Evolutionary conservation across 179 eudicot species (phyloP), one percentile per base, ranked within the genome.

Genomic region (Silene vulgaris): DNA sequence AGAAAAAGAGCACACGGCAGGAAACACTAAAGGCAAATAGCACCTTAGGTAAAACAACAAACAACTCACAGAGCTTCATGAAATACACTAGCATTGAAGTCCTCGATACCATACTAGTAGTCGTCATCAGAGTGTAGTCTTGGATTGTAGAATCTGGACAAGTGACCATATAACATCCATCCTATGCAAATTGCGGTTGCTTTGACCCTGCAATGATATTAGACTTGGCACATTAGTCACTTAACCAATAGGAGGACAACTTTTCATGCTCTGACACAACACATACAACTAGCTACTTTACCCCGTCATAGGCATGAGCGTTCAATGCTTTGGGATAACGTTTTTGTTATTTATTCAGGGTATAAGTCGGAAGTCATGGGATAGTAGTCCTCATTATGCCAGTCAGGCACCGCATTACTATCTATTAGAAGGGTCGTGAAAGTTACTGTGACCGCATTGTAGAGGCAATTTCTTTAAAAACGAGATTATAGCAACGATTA

Each of bases 91-190:
- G 50, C 17, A 19, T 23, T 3, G 52, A 73, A 62, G 37, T 56
- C 35, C 14, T 35, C 29, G 32, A 56, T 35, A 64, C 19, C 74
- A n/a, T 64, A 65, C 64, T 29, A 63, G 71, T 19, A 72, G 20
- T 16, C 12, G 66, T 35, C 65, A 45, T 82, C 75, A 79, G 65
- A 48, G 48, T n/a, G 85, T 75, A 65, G 80, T 76, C 72, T 86
- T 89, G 13, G 90, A 80, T 85, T 94, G 96, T 75, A 94, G 73
- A 68, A 94, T 86, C 77, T 90, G 96, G 83, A 94, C 87, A 54
- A 92, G 90, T 69, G 97, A 86, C 97, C 92, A 92, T 72, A 94
- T 79, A 57, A 92, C 83, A 81, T 94, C 98, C 94, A 94, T 87
- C 82, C 98, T 87, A 79, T 92, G 98, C 86, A 94, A 75, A 84